These are phyloP conservation scores for Phanerodontia chrysosporium DNA, from an alignment of 768 basidiomycete species.

Conservation along the genomic window DNA sequence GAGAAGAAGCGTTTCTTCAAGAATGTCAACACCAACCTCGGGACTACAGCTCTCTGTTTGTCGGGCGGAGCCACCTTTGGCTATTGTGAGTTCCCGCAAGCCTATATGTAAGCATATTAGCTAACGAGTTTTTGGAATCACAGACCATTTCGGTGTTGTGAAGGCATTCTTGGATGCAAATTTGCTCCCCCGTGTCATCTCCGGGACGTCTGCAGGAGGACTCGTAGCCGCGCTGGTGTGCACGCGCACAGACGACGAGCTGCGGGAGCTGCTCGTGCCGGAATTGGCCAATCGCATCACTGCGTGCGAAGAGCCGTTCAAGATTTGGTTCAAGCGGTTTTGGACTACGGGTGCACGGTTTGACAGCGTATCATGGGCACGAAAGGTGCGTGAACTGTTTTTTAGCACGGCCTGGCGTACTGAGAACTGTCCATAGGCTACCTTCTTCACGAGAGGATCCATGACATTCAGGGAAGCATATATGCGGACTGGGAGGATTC, in stretches of 20 bases:
- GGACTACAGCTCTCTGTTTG: conserved; percentile 87
- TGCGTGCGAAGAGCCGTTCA: conserved; percentile 74
- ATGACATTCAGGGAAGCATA: conserved; percentile 97
- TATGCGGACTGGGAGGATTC: conserved; percentile 82
- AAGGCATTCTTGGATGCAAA: conserved; percentile 87
- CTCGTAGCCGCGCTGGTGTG: conserved; percentile 73
- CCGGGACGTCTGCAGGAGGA: conserved; percentile 93
- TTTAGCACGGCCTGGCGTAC: not conserved
- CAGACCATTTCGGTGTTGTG: conserved; percentile 87
- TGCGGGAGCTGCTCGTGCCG: conserved; percentile 73
- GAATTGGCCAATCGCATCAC: conserved; percentile 80
- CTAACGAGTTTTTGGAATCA: not conserved
- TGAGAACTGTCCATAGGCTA: conserved; percentile 41
- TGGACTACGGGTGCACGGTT: conserved; percentile 92
- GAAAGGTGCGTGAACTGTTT: conserved; percentile 54
- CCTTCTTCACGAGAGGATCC: conserved; percentile 89
- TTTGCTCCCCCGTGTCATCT: conserved; percentile 86
- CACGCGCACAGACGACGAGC: conserved; percentile 85
- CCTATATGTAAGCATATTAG: not conserved
- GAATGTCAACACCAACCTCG: conserved; percentile 83
- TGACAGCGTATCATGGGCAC: conserved; percentile 85
- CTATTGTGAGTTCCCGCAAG: conserved; percentile 59
- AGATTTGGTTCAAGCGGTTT: conserved; percentile 67
- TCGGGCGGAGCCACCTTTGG: conserved; percentile 96
- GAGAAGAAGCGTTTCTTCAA: conserved; percentile 94